These are phyloP conservation scores for Backusella tuberculispora DNA, from an alignment of 192 early-diverging fungal genomes.

Conservation along the genomic window DNA sequence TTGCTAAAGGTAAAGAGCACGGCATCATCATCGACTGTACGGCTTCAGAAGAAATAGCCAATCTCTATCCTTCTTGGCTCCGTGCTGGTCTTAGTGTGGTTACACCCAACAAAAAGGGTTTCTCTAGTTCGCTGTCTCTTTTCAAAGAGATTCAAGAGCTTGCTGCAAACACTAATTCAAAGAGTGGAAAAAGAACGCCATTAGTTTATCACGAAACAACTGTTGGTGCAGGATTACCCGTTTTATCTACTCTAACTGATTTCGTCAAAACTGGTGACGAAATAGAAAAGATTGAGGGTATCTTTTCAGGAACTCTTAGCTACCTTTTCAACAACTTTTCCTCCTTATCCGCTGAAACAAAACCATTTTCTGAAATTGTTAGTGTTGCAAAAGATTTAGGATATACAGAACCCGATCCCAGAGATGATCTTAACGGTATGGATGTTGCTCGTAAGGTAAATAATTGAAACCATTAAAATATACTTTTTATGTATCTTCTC, in stretches of 20 bases:
- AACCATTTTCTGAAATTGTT: conserved; percentile 89
- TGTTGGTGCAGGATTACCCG: conserved; percentile 96
- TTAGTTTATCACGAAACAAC: conserved; percentile 92
- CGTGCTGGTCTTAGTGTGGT: conserved; percentile 81
- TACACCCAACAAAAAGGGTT: conserved; percentile 99
- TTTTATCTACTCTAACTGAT: conserved; percentile 89
- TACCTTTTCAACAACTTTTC: conserved; percentile 99
- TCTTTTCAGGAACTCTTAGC: conserved; percentile 96
- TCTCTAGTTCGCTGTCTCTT: conserved; percentile 73
- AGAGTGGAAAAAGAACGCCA: conserved; percentile 49
- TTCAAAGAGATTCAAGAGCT: conserved; percentile 76
- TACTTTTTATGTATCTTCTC: conserved; percentile 6
- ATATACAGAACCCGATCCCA: conserved; percentile 98
- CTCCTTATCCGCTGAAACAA: conserved; percentile 54
- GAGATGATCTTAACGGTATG: conserved; percentile 99
- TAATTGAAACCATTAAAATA: conserved; percentile 14
- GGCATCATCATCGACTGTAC: conserved; percentile 92
- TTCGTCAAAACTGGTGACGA: conserved; percentile 92
- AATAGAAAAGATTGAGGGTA: conserved; percentile 93
- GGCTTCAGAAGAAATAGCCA: conserved; percentile 77
- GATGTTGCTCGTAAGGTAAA: conserved; percentile 97
- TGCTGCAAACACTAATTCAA: conserved; percentile 32
- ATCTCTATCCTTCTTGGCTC: conserved; percentile 85
- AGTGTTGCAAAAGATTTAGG: conserved; percentile 88
- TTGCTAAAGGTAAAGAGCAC: conserved; percentile 54